Evolutionary conservation across 768 basidiomycete species (phyloP).

Genomic region (Hebeloma cylindrosporum): DNA sequence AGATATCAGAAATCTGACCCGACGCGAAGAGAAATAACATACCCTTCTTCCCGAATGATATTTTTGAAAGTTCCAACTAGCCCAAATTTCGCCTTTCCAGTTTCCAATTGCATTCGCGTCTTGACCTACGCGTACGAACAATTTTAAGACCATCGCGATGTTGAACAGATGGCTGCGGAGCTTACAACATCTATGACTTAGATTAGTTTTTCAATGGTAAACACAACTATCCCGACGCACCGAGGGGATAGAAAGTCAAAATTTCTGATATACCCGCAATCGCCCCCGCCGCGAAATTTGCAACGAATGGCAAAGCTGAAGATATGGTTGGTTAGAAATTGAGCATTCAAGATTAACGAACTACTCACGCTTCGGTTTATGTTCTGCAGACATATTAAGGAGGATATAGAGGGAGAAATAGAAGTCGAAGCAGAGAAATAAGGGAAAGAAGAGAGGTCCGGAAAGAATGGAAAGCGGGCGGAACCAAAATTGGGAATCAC

Average conservation of each 20-base stretch:
- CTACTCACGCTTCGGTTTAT: conserved; percentile 32
- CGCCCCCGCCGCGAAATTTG: conserved; percentile 93
- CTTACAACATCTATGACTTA: conserved; percentile 76
- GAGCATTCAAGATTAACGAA: conserved; percentile 3
- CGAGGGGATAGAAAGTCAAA: conserved; percentile 86
- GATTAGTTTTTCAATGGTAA: not conserved
- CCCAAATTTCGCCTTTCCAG: conserved; percentile 71
- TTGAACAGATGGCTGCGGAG: conserved; percentile 19
- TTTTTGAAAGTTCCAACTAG: conserved; percentile 80
- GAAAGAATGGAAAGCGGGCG: conserved; percentile 9
- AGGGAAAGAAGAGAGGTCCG: conserved; percentile 4
- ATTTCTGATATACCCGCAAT: conserved; percentile 91
- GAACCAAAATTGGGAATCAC: no score
- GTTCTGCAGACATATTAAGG: conserved; percentile 25
- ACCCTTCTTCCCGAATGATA: conserved; percentile 94
- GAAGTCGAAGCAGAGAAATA: not conserved
- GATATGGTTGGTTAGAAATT: not conserved
- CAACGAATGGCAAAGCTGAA: conserved; percentile 77
- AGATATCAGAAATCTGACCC: conserved; percentile 1
- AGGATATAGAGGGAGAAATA: conserved; percentile 4
- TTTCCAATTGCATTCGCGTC: conserved; percentile 97
- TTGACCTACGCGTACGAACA: conserved; percentile 66
- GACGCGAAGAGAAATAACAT: conserved; percentile 21
- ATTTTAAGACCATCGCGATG: conserved; percentile 1
- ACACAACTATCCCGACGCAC: conserved; percentile 43